phyloP scores from a whole-genome alignment of 805 yeast species.

The Torulaspora delbrueckii region DNA sequence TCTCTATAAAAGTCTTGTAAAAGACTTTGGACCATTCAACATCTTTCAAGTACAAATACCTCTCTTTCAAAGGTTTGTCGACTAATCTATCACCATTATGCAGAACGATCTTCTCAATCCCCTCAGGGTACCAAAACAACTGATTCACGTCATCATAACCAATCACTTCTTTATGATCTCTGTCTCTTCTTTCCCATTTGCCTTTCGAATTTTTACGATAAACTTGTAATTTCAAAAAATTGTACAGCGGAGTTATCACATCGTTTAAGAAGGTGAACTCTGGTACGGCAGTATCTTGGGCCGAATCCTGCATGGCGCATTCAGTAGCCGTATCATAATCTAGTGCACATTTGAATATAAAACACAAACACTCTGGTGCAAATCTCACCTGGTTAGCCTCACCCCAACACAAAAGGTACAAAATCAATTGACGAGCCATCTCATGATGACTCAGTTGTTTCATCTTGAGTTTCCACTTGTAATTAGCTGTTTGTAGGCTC shows the following conservation, averaged over 20 bases:
- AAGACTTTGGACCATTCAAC: slow-evolving; percentile 66
- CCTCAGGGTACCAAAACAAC: slow-evolving; percentile 74
- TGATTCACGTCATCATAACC: slow-evolving; percentile 93
- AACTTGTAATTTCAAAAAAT: slow-evolving; percentile 63
- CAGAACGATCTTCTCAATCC: slow-evolving; percentile 54
- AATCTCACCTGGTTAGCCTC: slow-evolving; percentile 83
- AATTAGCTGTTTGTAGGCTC: slow-evolving; percentile 70
- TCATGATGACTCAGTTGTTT: slow-evolving; percentile 47
- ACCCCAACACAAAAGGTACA: slow-evolving; percentile 80
- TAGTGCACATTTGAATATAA: slow-evolving; percentile 80
- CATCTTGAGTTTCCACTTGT: slow-evolving; percentile 71
- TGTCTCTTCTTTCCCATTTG: slow-evolving; percentile 54
- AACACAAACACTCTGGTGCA: slow-evolving; percentile 86
- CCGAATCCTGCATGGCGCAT: slow-evolving; percentile 1
- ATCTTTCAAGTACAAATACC: slow-evolving; percentile 51
- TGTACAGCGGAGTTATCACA: slow-evolving; percentile 69
- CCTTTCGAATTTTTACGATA: slow-evolving; percentile 47
- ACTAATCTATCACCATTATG: slow-evolving; percentile 45
- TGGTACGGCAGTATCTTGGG: slow-evolving; percentile 31
- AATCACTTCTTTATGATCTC: slow-evolving; percentile 64
- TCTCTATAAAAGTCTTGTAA: slow-evolving; percentile 69
- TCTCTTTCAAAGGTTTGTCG: slow-evolving; percentile 48
- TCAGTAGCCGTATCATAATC: slow-evolving; percentile 53
- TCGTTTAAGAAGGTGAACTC: slow-evolving; percentile 57
- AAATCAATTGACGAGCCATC: slow-evolving; percentile 60